These are phyloP conservation scores for Gynostemma pentaphyllum DNA, from an alignment of 306 rosid genomes.

Conservation along the genomic window DNA sequence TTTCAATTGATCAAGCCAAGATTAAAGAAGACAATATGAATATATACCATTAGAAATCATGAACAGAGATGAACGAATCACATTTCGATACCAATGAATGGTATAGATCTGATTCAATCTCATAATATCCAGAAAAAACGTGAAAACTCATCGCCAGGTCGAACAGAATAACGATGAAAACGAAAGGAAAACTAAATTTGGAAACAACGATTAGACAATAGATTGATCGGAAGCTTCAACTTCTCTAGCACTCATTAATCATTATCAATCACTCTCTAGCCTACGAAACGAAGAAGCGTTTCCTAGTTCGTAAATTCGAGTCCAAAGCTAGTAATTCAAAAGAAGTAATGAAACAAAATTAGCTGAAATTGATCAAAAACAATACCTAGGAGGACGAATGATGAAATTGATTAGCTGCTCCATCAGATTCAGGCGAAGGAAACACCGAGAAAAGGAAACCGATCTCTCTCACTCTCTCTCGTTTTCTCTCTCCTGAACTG, in stretches of 20 bases:
- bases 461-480: too few species aligned
- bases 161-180: neutral
- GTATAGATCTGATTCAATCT: conserved; percentile 2
- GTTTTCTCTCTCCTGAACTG: neutral
- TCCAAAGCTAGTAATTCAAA: neutral
- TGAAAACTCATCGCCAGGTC: neutral
- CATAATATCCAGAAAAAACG: neutral
- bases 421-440: conserved; percentile 27
- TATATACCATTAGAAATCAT: neutral
- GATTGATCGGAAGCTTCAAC: neutral
- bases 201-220: neutral
- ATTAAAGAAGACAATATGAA: neutral
- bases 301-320: too few species aligned
- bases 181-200: neutral
- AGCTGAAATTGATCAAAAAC: neutral
- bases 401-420: conserved; percentile 58
- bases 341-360: neutral
- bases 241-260: too few species aligned
- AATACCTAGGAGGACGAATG: conserved; percentile 52
- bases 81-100: neutral
- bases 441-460: neutral
- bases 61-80: neutral
- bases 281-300: too few species aligned
- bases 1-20: neutral
- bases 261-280: neutral